Conservation (phyloP, 208 protist genomes). For the Acanthamoeba quina region DNA sequence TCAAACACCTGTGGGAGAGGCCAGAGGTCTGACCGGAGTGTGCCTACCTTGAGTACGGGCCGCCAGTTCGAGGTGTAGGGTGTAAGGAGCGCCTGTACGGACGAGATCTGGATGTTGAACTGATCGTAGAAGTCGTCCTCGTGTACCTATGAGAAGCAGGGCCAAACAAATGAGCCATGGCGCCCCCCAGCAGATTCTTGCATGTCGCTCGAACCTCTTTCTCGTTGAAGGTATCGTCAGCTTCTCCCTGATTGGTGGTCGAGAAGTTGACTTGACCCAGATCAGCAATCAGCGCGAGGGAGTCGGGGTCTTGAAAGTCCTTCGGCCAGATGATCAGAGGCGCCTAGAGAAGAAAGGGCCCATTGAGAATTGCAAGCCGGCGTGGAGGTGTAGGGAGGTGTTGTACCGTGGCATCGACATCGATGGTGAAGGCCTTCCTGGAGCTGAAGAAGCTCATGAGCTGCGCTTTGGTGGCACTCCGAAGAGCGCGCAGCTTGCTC, state of each 20-base stretch:
- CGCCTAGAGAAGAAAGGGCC: not conserved
- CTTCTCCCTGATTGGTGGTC: constrained; percentile 16
- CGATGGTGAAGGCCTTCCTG: constrained; percentile 49
- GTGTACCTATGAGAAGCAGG: not conserved
- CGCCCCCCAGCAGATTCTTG: not conserved
- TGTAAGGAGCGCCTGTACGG: constrained; percentile 53
- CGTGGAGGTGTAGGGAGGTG: not conserved
- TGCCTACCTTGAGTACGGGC: constrained; percentile 36
- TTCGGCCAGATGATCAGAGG: constrained; percentile 66
- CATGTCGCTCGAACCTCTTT: not conserved
- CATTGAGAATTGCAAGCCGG: not conserved
- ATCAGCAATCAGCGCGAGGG: constrained; percentile 48
- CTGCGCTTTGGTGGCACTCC: constrained; percentile 63
- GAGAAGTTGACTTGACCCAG: constrained; percentile 61
- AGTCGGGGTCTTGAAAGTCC: constrained; percentile 39
- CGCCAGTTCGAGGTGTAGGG: constrained; percentile 64
- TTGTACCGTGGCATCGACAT: constrained; percentile 61
- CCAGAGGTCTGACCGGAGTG: not conserved
- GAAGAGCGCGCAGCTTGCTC: constrained; percentile 47
- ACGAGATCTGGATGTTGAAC: constrained; percentile 69
- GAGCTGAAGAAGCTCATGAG: constrained; percentile 40
- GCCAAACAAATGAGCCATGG: not conserved
- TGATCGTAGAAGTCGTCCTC: constrained; percentile 73
- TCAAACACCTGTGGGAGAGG: too few relatives aligned
- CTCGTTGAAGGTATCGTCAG: constrained; percentile 23